Conservation (phyloP, 2,329 filamentous ascomycete genomes). For the Alternaria brassicae region DNA sequence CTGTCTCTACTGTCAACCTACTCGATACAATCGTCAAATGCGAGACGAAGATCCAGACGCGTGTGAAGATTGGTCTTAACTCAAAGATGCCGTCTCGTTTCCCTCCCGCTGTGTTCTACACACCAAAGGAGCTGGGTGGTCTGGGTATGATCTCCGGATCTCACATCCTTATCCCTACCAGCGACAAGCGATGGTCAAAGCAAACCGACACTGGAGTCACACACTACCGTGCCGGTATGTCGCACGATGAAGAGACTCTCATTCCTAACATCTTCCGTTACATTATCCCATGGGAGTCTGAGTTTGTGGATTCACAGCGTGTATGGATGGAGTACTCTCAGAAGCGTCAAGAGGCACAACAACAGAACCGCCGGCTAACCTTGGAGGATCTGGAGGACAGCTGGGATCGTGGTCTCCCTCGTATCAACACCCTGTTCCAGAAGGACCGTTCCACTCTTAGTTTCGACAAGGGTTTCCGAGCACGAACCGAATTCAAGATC, state of each 20-base stretch:
- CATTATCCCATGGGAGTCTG: conserved; percentile 98
- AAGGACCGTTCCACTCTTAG: conserved; percentile 96
- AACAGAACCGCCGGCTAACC: conserved; percentile 93
- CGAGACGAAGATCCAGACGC: conserved; percentile 98
- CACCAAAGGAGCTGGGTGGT: conserved; percentile 95
- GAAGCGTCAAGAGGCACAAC: conserved; percentile 94
- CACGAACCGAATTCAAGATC: conserved; percentile 94
- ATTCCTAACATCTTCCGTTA: conserved; percentile 99
- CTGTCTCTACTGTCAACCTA: conserved; percentile 91
- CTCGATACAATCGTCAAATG: conserved; percentile 99
- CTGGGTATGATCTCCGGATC: conserved; percentile 99
- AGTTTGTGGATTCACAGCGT: conserved; percentile 98
- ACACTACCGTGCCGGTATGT: conserved; percentile 97
- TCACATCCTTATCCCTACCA: conserved; percentile 95
- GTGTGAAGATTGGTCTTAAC: conserved; percentile 98
- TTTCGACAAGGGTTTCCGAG: conserved; percentile 98
- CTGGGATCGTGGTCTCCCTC: conserved; percentile 95
- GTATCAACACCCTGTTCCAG: conserved; percentile 99
- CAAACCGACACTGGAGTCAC: conserved; percentile 97
- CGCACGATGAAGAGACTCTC: conserved; percentile 94
- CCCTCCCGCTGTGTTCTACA: conserved; percentile 97
- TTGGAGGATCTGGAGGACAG: conserved; percentile 97
- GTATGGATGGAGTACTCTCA: conserved; percentile 99
- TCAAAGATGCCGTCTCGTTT: conserved; percentile 99
- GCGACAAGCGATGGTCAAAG: conserved; percentile 97